Base-by-base conservation (phyloP, 371 early-diverging fungal species). In the Ordospora colligata region DNA sequence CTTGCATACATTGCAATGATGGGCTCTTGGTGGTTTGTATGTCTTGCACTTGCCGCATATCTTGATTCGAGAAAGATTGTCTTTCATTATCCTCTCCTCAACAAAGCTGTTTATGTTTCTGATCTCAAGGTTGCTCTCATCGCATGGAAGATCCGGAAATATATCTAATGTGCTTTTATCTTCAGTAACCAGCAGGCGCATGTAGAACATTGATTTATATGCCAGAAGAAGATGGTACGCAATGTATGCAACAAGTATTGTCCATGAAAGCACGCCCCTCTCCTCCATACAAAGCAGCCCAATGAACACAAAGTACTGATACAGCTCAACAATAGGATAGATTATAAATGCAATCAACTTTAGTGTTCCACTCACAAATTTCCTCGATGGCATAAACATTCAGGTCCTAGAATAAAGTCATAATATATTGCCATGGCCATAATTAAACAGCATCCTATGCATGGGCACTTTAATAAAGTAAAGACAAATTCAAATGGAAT, bases 1-100 rank as follows among this genome's bases (percentile, higher is more conserved):
- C 22, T 81, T 75, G 65, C 86, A 86, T 76, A 19, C 67, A 11
- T 21, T 37, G 65, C 87, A 87, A 64, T 87, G 87, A 70, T 86
- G 85, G 11, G 82, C 64, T 37, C 87, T 42, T 32, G 79, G 78
- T 11, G 87, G 87, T 68, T 86, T 85, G 54, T 83, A 83, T 12
- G 81, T 84, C 8, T 81, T 74, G 66, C 87, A 87, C 12, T 74
- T 78, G n/a, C 58, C 27, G 65, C 86, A 86, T 23, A 73, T 65
- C 43, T 74, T 75, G 46, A 83, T 17, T 21, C 52, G 72, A 52
- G 69, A 44, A 11, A 74, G 22, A 47, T 62, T 71, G n/a, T 75
- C 72, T 42, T 53, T 51, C 37, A 65, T 44, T 6, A 84, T 66
- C 12, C 77, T 47, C 43, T 81, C 75, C 51, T 72, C 70, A 22